These are phyloP conservation scores for Fusarium miscanthi DNA, from an alignment of 2,329 filamentous ascomycete genomes.

Conservation along the genomic window DNA sequence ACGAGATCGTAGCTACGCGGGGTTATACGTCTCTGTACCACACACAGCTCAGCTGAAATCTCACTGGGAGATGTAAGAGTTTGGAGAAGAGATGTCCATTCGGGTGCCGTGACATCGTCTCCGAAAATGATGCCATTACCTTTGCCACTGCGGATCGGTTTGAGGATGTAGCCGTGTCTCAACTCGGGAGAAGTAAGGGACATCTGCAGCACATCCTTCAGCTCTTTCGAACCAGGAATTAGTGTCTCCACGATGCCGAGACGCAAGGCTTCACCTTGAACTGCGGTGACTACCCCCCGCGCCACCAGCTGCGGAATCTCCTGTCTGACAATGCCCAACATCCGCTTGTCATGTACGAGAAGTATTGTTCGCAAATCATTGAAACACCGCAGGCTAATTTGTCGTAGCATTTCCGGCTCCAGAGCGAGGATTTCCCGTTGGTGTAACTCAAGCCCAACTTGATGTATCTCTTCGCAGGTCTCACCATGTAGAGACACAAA, in stretches of 20 bases:
- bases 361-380: conserved; percentile 56
- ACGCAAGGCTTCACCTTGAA: conserved; percentile 44
- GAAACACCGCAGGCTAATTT: conserved; percentile 52
- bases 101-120: conserved; percentile 46
- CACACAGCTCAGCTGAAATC: conserved; percentile 26
- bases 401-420: conserved; percentile 47
- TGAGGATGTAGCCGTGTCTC: conserved; percentile 50
- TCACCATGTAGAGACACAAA: conserved; percentile 41
- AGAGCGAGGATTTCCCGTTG: conserved; percentile 52
- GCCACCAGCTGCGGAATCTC: conserved; percentile 47
- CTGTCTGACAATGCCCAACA: conserved; percentile 53
- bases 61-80: not conserved
- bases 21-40: conserved; percentile 48
- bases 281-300: conserved; percentile 41
- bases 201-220: conserved; percentile 35
- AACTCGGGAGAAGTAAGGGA: conserved; percentile 20
- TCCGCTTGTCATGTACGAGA: conserved; percentile 56
- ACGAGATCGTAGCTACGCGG: conserved; percentile 50
- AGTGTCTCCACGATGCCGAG: conserved; percentile 50
- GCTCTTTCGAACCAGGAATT: conserved; percentile 45
- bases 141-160: conserved; percentile 53
- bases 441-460: conserved; percentile 54
- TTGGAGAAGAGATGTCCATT: conserved; percentile 46
- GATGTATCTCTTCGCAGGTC: conserved; percentile 49
- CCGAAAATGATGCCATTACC: conserved; percentile 55